Evolutionary conservation across 139 green algal genomes (phyloP).

Genomic region (Chlorella sp.): DNA sequence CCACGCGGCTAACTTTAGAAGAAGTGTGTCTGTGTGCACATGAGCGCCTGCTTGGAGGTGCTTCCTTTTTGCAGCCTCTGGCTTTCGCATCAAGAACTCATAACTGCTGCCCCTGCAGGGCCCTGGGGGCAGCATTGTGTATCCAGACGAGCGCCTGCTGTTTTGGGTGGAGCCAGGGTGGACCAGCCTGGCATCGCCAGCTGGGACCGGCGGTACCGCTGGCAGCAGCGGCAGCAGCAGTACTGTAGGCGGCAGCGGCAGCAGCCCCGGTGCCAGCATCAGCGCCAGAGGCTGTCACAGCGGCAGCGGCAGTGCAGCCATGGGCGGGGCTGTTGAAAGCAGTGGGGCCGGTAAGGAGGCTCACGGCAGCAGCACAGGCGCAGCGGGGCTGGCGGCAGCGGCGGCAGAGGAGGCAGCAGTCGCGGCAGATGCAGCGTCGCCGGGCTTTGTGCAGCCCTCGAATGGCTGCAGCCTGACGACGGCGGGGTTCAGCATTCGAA

Average conservation of each 20-base stretch:
- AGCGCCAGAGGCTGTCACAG: background rate
- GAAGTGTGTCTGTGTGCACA: too few species aligned
- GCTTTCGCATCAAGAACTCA: too few species aligned
- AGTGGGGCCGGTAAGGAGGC: too few species aligned
- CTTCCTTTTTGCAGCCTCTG: too few species aligned
- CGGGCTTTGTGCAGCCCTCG: background rate
- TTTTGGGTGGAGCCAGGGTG: constrained; percentile 31
- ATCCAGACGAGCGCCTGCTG: constrained; percentile 15
- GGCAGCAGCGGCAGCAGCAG: background rate
- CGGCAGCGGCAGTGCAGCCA: background rate
- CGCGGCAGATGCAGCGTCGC: background rate
- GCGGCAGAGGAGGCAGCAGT: background rate
- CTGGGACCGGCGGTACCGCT: background rate
- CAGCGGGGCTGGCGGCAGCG: background rate
- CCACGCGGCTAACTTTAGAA: too few species aligned
- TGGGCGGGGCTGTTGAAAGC: too few species aligned
- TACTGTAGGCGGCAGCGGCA: background rate
- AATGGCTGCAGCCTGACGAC: background rate
- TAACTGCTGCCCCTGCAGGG: background rate
- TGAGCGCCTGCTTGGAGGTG: too few species aligned
- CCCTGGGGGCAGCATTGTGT: background rate
- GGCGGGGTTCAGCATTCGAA: constrained; percentile 14
- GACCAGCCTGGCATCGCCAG: background rate
- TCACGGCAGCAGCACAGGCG: too few species aligned
- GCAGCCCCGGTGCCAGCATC: background rate